These are phyloP conservation scores for Obelidium mucronatum DNA, from an alignment of 192 early-diverging fungal genomes.

Conservation along the genomic window DNA sequence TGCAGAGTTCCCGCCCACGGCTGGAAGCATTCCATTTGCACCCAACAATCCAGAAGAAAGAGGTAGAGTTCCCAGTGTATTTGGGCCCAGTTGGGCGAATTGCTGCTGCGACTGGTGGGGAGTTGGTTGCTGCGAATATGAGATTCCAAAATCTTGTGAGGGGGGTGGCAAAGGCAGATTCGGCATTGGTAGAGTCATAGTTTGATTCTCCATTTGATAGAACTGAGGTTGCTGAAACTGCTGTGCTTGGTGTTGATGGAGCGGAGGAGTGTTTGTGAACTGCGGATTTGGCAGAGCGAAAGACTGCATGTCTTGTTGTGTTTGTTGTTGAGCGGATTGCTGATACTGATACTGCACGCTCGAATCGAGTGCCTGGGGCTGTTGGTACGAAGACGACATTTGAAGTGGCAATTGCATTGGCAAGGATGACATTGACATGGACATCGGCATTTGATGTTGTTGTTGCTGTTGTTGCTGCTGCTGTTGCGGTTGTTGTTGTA, in stretches of 20 bases:
- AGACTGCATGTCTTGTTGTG: neutral
- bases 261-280: neutral
- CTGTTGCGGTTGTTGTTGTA: neutral
- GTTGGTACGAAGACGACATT: no score
- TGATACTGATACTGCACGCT: neutral
- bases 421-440: neutral
- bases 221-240: slow-evolving; percentile 11
- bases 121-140: neutral
- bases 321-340: neutral
- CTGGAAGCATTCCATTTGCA: no score
- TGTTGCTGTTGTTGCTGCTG: neutral
- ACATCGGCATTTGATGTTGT: neutral
- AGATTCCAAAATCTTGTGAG: neutral
- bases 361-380: neutral
- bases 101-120: neutral
- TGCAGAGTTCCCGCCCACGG: no score
- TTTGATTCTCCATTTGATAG: neutral
- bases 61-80: no score
- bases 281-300: neutral
- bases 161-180: neutral
- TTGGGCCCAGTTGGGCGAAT: no score
- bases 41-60: no score
- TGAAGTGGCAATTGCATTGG: no score
- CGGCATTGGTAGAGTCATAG: neutral
- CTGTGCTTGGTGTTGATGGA: neutral